Conservation (phyloP, 345 rosid species). For the Pistacia vera region DNA sequence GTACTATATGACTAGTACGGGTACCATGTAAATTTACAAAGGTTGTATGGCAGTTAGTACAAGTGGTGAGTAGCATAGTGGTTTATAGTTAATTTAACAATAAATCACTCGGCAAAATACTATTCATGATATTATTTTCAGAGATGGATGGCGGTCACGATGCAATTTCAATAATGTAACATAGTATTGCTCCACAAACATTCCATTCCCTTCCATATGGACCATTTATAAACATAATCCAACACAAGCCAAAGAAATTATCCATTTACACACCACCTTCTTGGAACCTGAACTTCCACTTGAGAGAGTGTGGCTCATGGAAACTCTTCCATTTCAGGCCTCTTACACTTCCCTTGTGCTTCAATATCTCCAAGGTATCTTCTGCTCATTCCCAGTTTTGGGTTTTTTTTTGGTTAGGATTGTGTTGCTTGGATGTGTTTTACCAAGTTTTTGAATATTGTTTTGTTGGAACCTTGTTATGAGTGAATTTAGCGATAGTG, state of each 20-base stretch:
- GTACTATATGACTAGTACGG: too few relatives aligned
- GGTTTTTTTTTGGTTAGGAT: neutral
- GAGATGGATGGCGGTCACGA: too few relatives aligned
- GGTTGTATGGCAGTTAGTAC: too few relatives aligned
- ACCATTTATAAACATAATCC: too few relatives aligned
- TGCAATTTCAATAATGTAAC: neutral
- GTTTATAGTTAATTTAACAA: too few relatives aligned
- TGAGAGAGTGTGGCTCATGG: slow-evolving; percentile 10
- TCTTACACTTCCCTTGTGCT: slow-evolving; percentile 5
- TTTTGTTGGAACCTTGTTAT: neutral
- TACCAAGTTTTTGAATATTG: neutral
- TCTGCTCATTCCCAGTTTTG: neutral
- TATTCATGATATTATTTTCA: too few relatives aligned
- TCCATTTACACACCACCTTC: neutral
- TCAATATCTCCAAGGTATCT: slow-evolving; percentile 21
- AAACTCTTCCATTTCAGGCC: slow-evolving; percentile 21
- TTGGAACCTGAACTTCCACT: neutral
- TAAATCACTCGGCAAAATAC: too few relatives aligned
- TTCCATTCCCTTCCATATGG: neutral
- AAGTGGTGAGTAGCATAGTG: too few relatives aligned
- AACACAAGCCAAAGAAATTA: neutral
- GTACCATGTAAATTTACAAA: too few relatives aligned
- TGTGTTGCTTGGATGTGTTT: neutral
- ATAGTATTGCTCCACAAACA: neutral
- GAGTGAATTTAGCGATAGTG: neutral